Conservation (phyloP, 768 basidiomycete genomes). For the Russula griseocarnosa region DNA sequence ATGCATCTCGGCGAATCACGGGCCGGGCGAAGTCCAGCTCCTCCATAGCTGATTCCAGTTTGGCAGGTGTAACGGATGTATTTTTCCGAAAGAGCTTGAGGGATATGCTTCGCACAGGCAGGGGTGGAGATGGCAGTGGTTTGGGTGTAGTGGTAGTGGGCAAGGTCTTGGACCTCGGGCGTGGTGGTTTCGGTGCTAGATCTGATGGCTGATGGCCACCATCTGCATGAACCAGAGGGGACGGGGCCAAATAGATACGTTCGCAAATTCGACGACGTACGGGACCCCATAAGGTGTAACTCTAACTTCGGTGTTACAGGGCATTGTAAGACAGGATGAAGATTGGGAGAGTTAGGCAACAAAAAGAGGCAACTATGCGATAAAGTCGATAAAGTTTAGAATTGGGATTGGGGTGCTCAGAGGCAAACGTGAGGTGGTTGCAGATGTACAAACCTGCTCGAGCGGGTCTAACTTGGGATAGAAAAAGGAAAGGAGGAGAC, state of each 20-base stretch:
- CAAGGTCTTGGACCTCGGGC: constrained; percentile 25
- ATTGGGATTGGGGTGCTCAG: constrained; percentile 22
- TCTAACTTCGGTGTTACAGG: constrained; percentile 31
- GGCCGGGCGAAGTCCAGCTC: constrained; percentile 11
- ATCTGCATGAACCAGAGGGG: constrained; percentile 12
- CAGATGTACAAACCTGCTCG: constrained; percentile 8
- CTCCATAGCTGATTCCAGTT: constrained; percentile 1
- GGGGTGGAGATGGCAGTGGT: constrained; percentile 23
- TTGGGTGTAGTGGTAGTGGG: constrained; percentile 22
- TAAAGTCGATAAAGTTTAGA: constrained; percentile 18
- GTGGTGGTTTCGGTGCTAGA: constrained; percentile 3
- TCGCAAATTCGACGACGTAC: constrained; percentile 38
- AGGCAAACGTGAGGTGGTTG: constrained; percentile 10
- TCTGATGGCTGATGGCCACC: neutral
- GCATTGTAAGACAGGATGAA: constrained; percentile 27
- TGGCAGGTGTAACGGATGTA: neutral
- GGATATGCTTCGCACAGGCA: constrained; percentile 25
- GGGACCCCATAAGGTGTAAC: constrained; percentile 37
- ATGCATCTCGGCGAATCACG: constrained; percentile 12
- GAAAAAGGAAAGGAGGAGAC: constrained; percentile 6
- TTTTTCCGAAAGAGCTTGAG: constrained; percentile 24
- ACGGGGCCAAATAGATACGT: constrained; percentile 34
- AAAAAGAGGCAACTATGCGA: constrained; percentile 1
- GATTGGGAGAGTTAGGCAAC: constrained; percentile 5
- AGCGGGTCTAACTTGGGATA: constrained; percentile 11